Evolutionary conservation across 768 basidiomycete species (phyloP), one percentile per base, ranked within the genome.

Genomic region (Agaricus sinodeliciosus): DNA sequence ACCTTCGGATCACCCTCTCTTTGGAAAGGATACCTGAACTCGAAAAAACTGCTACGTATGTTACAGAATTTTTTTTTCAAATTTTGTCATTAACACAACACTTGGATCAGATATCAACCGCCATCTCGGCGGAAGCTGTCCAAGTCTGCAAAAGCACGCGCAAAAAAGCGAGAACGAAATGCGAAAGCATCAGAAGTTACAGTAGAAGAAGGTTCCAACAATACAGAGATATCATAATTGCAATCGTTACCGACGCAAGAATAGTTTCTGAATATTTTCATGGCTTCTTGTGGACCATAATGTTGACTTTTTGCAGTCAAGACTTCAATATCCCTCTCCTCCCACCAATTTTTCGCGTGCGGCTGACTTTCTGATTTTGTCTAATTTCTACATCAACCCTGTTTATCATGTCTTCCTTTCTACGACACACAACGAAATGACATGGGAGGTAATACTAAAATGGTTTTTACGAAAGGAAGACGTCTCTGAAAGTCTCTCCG

Each of bases 1-100:
- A 77, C 52, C 85, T 91, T 82, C 81, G 76, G 55, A 69, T 90
- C 53, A 89, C 84, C 0, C 67, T 91, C 0, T 81, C 79, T 12
- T 67, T 69, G 22, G 59, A 59, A 48, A 70, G 77, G 49, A 63
- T 81, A 0, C 69, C 73, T 6, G 66, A 70, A 25, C 62, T 63
- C 6, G 62, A 67, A 18, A 60, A 65, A 8, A 72, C 72, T 19
- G 78, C 81, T 46, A 84, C 80, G 84, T 84, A 59, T 57, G 80
- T 67, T 19, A 8, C 34, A 19, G 22, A 18, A 12, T 15, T 11
- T 19, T 41, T 26, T 26, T 40, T 22, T 18, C 26, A 34, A 25
- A 27, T 46, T 22, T 7, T 27, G 13, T 46, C 3, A 45, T 50
- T 49, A 6, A 35, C 36, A 34, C 1, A 39, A 22, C 22, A 4